Percentiles rank a stretch among this genome's conserved stretches.
Evolutionary conservation across 305 asterid genomes (phyloP).

Genomic region (Coffea humblotiana): DNA sequence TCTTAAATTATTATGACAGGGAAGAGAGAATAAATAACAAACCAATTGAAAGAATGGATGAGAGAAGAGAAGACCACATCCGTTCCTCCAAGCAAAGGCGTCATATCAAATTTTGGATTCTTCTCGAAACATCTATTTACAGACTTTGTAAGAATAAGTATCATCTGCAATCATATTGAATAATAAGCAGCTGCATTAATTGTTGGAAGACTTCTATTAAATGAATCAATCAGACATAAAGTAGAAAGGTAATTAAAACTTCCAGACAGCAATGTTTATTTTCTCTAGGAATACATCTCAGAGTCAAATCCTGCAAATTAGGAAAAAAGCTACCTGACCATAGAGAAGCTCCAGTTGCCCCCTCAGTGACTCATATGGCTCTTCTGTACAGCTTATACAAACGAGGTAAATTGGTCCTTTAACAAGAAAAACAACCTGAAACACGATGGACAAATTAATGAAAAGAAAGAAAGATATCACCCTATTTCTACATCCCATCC

Average conservation of each 20-base stretch:
- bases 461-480: not conserved
- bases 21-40: constrained; percentile 33
- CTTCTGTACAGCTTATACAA: constrained; percentile 98
- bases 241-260: not conserved
- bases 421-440: constrained; percentile 92
- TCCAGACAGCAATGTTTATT: constrained; percentile 15
- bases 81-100: constrained; percentile 97
- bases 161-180: constrained; percentile 63
- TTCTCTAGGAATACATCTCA: constrained; percentile 9
- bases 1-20: constrained; percentile 7
- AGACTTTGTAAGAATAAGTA: constrained; percentile 95
- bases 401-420: constrained; percentile 98
- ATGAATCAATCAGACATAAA: not conserved
- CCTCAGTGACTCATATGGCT: constrained; percentile 85
- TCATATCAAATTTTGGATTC: constrained; percentile 97
- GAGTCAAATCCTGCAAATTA: not conserved
- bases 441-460: constrained; percentile 16
- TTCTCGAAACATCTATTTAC: constrained; percentile 93
- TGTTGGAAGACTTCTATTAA: not conserved
- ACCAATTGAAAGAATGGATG: constrained; percentile 97
- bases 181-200: not conserved
- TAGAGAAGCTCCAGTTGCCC: constrained; percentile 91
- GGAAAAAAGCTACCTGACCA: constrained; percentile 66
- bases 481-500: not conserved
- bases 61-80: constrained; percentile 92